Evolutionary conservation across 148 eudicot species (phyloP).

Genomic region (Silene uniflora): DNA sequence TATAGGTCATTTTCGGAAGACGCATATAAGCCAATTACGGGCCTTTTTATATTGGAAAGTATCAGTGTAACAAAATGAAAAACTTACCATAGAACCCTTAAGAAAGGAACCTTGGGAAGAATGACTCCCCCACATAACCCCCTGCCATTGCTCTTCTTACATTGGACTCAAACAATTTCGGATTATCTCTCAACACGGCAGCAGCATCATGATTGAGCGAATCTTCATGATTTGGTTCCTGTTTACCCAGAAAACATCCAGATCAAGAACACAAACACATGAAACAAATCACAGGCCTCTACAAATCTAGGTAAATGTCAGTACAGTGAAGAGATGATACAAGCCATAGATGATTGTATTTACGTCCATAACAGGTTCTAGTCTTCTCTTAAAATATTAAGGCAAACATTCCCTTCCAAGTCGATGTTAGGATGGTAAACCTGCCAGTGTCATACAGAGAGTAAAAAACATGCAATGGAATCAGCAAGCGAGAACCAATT

Average conservation of each 20-base stretch:
- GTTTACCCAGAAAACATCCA: too few relatives aligned
- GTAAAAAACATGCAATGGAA: not conserved
- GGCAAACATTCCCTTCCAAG: too few relatives aligned
- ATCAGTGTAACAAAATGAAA: too few relatives aligned
- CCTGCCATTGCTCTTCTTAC: constrained; percentile 88
- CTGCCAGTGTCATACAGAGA: too few relatives aligned
- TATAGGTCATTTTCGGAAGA: too few relatives aligned
- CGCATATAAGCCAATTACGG: too few relatives aligned
- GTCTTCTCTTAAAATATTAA: too few relatives aligned
- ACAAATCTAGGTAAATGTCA: not conserved
- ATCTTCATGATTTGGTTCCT: constrained; percentile 89
- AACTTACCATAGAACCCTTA: constrained; percentile 14
- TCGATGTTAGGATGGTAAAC: too few relatives aligned
- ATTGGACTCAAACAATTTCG: constrained; percentile 65
- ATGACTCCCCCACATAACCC: constrained; percentile 74
- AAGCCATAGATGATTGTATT: too few relatives aligned
- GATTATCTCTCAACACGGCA: constrained; percentile 80
- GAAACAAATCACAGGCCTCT: not conserved
- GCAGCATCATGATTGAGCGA: constrained; percentile 94
- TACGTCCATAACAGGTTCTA: too few relatives aligned
- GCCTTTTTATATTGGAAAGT: too few relatives aligned
- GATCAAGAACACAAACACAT: not conserved
- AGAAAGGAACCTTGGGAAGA: constrained; percentile 58
- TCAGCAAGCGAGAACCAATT: not conserved
- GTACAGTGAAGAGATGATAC: too few relatives aligned